Evolutionary conservation across 169 alveolate species (phyloP).

Genomic region (Plasmodium yoelii): DNA sequence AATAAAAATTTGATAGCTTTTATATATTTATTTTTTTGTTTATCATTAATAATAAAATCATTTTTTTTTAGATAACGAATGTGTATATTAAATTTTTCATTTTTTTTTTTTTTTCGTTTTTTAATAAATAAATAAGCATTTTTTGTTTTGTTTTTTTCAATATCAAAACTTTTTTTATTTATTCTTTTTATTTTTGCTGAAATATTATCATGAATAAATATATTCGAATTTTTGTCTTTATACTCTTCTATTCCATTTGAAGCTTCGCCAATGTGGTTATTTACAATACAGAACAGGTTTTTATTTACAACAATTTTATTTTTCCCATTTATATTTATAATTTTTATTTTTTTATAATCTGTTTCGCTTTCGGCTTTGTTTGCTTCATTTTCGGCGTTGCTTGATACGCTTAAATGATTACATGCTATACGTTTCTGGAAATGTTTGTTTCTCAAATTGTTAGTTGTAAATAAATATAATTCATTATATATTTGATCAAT

Average conservation of each 20-base stretch:
- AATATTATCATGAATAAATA: conserved; percentile 21
- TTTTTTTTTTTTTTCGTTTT: conserved; percentile 64
- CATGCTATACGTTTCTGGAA: neutral
- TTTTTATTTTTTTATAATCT: neutral
- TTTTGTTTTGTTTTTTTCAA: neutral
- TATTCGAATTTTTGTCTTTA: conserved; percentile 27
- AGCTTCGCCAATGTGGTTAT: neutral
- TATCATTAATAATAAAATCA: conserved; percentile 14
- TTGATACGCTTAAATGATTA: neutral
- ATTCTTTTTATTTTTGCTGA: conserved; percentile 33
- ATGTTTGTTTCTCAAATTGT: neutral
- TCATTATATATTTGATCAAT: conserved; percentile 22
- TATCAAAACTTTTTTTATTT: conserved; percentile 3
- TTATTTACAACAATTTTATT: conserved; percentile 18
- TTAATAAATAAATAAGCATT: conserved; percentile 29
- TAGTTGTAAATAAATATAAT: neutral
- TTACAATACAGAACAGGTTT: conserved; percentile 4
- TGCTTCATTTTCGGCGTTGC: neutral
- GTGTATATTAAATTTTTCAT: conserved; percentile 56
- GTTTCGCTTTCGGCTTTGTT: neutral
- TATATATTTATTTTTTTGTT: conserved; percentile 7
- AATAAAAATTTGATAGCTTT: conserved; percentile 46
- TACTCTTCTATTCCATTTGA: neutral
- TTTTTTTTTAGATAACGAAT: conserved; percentile 56
- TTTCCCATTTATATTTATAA: conserved; percentile 17